Evolutionary conservation across 2,329 filamentous ascomycete genomes (phyloP).

Genomic region (Lachnellula hyalina): DNA sequence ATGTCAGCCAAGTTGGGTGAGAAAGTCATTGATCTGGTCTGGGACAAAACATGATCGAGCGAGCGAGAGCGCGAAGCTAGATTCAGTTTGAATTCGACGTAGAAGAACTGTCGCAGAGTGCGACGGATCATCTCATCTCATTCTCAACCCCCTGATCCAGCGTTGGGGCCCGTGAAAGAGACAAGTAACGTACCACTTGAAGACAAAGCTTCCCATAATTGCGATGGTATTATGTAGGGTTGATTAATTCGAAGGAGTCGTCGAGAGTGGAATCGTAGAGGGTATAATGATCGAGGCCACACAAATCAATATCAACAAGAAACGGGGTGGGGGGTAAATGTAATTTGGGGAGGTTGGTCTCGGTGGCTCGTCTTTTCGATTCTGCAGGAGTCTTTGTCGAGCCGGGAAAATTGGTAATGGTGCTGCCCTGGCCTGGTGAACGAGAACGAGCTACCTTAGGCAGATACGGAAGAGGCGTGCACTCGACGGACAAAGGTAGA

Average conservation of each 20-base stretch:
- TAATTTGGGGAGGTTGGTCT: not conserved
- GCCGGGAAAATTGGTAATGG: not conserved
- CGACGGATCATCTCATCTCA: not conserved
- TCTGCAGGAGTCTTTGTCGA: not conserved
- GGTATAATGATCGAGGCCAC: not conserved
- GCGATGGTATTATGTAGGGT: not conserved
- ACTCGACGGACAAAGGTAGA: not conserved
- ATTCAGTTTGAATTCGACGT: too few relatives aligned
- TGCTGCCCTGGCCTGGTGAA: too few relatives aligned
- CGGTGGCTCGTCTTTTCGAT: not conserved
- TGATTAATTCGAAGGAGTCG: not conserved
- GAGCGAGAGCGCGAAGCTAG: not conserved
- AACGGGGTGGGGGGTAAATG: not conserved
- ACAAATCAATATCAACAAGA: too few relatives aligned
- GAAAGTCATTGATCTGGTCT: not conserved
- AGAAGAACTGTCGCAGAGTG: not conserved
- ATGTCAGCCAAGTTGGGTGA: not conserved
- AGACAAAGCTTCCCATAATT: constrained; percentile 34
- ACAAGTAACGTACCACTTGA: constrained; percentile 31
- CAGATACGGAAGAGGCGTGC: not conserved
- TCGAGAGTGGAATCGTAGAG: not conserved
- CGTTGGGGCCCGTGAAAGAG: not conserved
- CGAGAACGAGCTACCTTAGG: too few relatives aligned
- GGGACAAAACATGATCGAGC: not conserved
- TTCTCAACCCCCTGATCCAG: not conserved